These are phyloP conservation scores for Alloteropsis semialata DNA, from an alignment of 176 grass and related monocot genomes.

Conservation along the genomic window DNA sequence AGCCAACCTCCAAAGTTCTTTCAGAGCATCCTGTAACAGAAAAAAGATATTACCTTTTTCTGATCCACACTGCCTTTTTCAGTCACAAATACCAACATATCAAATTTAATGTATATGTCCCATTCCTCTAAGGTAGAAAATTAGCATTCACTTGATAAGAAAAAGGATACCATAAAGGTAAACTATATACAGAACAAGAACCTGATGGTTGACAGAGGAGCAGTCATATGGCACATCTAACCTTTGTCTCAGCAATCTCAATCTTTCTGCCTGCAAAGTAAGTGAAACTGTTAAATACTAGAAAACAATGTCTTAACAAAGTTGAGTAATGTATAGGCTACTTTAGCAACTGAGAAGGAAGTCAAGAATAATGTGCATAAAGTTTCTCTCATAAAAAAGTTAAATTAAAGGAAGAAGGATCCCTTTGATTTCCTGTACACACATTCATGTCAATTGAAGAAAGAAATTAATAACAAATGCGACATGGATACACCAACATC, in stretches of 20 bases:
- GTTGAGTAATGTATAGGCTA: neutral
- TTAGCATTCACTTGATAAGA: conserved; percentile 7
- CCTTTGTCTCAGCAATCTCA: conserved; percentile 67
- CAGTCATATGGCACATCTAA: conserved; percentile 63
- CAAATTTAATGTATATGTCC: neutral
- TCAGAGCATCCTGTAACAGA: conserved; percentile 69
- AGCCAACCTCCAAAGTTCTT: conserved; percentile 73
- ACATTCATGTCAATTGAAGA: neutral
- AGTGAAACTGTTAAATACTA: conserved; percentile 12
- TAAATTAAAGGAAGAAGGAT: neutral
- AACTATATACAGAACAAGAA: conserved; percentile 23
- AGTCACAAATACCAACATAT: neutral
- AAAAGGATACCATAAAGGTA: neutral
- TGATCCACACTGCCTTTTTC: neutral
- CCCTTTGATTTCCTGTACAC: neutral
- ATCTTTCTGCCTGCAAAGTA: conserved; percentile 63
- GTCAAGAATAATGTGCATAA: neutral
- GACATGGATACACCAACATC: neutral
- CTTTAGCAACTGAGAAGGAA: neutral
- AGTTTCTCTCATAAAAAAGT: neutral
- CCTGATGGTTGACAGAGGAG: conserved; percentile 60
- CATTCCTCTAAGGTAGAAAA: conserved; percentile 17
- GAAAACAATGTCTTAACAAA: neutral
- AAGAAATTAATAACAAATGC: neutral
- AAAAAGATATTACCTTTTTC: neutral